Base-by-base conservation (phyloP, 805 yeast genomes). In the Starmera amethionina region DNA sequence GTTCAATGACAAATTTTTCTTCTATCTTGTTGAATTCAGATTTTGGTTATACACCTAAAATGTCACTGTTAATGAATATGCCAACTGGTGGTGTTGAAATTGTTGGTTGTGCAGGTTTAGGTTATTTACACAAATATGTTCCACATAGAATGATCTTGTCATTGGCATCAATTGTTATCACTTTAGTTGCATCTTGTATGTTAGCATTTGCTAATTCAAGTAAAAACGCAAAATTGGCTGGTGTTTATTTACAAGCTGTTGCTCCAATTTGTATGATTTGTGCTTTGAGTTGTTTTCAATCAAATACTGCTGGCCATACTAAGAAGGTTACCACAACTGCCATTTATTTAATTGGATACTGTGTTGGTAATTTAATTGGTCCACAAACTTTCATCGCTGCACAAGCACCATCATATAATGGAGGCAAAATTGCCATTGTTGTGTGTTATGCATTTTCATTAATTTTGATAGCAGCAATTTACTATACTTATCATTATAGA, bases 241-340 rank as follows among this genome's bases (percentile, higher is more conserved):
- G 47, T 5, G 40, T 30, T 18, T 43, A 37, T 34, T 10, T 43
- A 15, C 39, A 34, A 31, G n/a, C 19, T 28, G 19, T 40, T 30
- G 27, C 55, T 15, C 68, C 65, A 7, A 52, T 63, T 3, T 43
- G 60, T 19, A 56, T 55, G 42, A 59, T 0, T 49, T 57, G 64
- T 42, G 54, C 54, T 8, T 38, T 57, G 8, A 54, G 65, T 6
- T 49, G 53, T 34, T 53, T 64, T 34, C 54, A 62, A 30, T 60
- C 72, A 8, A 69, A 82, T 54, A 69, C 78, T 30, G 78, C 87
- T 1, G 90, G 90, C 8, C 72, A 75, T 46, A 79, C 88, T 18
- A 82, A 83, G 56, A 77, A 80, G 47, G 66, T 77, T 46, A 67
- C 76, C 4, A 66, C 73, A 28, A 73, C 73, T 40, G 78, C 79